phyloP scores from a whole-genome alignment of 345 rosid genomes.

The sweet orange (Citrus sinensis) region DNA sequence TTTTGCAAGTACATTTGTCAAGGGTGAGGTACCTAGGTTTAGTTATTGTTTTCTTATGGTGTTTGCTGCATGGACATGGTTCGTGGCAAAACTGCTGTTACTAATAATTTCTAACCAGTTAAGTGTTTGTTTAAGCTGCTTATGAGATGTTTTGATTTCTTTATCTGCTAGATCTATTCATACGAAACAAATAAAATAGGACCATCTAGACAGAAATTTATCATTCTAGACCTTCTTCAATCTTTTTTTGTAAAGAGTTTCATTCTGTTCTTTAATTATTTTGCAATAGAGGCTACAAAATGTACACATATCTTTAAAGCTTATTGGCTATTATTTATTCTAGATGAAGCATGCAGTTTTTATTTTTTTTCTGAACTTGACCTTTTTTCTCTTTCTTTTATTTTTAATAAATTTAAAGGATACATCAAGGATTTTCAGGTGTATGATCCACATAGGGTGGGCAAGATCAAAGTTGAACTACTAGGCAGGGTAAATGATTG shows the following conservation, averaged over 20 bases:
- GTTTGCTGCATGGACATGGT: too few species aligned
- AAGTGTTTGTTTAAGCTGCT: background rate
- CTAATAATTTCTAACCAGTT: background rate
- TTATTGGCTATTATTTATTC: background rate
- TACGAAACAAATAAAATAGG: background rate
- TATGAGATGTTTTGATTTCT: background rate
- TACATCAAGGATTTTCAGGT: constrained; percentile 70
- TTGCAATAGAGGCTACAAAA: background rate
- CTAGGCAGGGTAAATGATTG: constrained; percentile 90
- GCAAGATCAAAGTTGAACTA: constrained; percentile 75
- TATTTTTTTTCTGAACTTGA: background rate
- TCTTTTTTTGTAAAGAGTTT: background rate
- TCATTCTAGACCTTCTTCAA: background rate
- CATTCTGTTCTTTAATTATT: background rate
- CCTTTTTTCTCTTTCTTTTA: background rate
- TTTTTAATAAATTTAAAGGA: constrained; percentile 31
- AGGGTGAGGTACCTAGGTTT: background rate
- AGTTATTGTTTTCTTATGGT: background rate
- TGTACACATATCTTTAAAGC: background rate
- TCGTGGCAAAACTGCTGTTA: background rate
- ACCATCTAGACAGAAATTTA: too few species aligned
- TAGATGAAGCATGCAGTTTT: background rate
- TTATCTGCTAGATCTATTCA: background rate
- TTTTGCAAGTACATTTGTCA: background rate
- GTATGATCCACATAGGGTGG: constrained; percentile 80